A percentile compares a stretch with the other conserved stretches of the same genome.
Conservation (phyloP, 306 rosid genomes). For the Cotoneaster glaucophyllus region DNA sequence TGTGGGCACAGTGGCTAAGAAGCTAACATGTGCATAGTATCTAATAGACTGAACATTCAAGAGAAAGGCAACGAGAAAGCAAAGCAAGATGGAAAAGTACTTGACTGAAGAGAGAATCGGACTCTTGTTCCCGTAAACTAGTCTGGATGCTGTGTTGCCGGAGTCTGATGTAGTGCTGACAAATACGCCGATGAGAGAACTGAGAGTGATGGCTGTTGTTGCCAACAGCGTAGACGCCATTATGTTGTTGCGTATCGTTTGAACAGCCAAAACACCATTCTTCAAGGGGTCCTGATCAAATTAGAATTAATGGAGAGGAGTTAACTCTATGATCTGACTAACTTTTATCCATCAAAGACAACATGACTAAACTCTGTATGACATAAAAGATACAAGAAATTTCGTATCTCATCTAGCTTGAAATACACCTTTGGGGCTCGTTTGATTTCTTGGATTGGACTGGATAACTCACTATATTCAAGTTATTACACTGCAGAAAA, state of each 20-base stretch:
- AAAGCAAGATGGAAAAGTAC: slow-evolving; percentile 52
- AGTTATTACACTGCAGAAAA: no score
- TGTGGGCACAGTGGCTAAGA: slow-evolving; percentile 70
- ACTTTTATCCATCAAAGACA: not conserved
- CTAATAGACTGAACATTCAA: slow-evolving; percentile 84
- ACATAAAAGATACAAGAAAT: not conserved
- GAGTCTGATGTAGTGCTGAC: slow-evolving; percentile 38
- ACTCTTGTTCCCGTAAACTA: slow-evolving; percentile 65
- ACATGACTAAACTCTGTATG: not conserved
- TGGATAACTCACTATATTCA: not conserved
- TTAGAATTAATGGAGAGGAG: slow-evolving; percentile 4
- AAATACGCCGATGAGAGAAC: slow-evolving; percentile 74
- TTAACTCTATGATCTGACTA: not conserved
- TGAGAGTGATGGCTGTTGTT: slow-evolving; percentile 74
- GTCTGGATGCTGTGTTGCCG: slow-evolving; percentile 18
- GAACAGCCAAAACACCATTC: slow-evolving; percentile 74
- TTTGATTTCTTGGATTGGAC: not conserved
- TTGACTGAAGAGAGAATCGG: slow-evolving; percentile 36
- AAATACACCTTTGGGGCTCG: not conserved
- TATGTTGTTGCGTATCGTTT: slow-evolving; percentile 79
- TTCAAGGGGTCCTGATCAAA: slow-evolving; percentile 69
- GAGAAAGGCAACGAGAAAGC: slow-evolving; percentile 81
- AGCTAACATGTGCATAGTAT: slow-evolving; percentile 79
- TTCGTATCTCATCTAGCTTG: not conserved
- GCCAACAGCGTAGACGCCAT: slow-evolving; percentile 85